A percentile compares a stretch with the other conserved stretches of the same genome.
These are phyloP conservation scores for Ustilago shanxiensis DNA, from an alignment of 1,284 basidiomycete species.

Conservation along the genomic window DNA sequence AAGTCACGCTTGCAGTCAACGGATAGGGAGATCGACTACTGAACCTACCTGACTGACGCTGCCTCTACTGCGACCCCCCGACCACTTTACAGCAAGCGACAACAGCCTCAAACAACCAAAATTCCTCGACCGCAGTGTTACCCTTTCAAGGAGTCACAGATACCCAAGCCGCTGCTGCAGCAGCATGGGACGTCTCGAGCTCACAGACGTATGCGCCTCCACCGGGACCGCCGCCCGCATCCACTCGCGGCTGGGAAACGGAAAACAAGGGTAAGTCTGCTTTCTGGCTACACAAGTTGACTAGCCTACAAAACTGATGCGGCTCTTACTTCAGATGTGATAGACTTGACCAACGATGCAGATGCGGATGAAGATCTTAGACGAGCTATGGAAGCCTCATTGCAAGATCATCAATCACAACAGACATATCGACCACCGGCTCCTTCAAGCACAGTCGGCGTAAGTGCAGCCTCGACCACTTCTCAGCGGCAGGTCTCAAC, in stretches of 20 bases:
- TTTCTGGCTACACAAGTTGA: not conserved
- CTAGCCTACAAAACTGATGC: not conserved
- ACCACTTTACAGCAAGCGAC: constrained; percentile 11
- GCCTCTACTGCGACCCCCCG: too few relatives aligned
- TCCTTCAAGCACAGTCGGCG: constrained; percentile 41
- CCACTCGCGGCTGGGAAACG: constrained; percentile 11
- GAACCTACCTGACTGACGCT: not conserved
- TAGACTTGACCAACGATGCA: constrained; percentile 47
- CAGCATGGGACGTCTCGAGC: constrained; percentile 28
- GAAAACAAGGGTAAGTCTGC: constrained; percentile 26
- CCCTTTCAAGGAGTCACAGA: constrained; percentile 15
- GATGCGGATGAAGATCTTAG: constrained; percentile 46
- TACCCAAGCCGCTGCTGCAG: not conserved
- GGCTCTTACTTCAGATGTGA: constrained; percentile 17
- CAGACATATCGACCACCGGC: constrained; percentile 29
- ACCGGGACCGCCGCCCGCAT: constrained; percentile 22
- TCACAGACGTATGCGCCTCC: constrained; percentile 27
- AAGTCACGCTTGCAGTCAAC: constrained; percentile 7
- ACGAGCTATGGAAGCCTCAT: constrained; percentile 44
- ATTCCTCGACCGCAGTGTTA: constrained; percentile 21
- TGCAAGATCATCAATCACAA: constrained; percentile 41
- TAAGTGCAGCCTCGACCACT: constrained; percentile 22
- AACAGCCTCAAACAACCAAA: constrained; percentile 9
- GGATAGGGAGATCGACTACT: not conserved
- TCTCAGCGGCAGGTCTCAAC: not conserved